Base-by-base conservation (phyloP, 164 flowering plant genomes). In the Dillenia suffruticosa region DNA sequence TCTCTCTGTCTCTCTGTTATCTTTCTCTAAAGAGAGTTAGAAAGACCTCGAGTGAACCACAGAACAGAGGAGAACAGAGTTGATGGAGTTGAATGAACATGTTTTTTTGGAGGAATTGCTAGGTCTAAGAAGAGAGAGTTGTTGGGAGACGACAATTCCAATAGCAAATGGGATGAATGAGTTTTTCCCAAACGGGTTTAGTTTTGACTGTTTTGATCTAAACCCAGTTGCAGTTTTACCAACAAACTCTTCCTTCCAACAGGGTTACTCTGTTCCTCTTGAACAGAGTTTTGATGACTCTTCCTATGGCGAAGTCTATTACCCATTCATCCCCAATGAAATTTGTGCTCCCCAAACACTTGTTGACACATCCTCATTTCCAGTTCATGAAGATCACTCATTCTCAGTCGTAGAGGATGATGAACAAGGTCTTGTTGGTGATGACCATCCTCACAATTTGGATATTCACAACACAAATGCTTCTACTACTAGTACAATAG, bases 51-150 rank as follows among this genome's bases (percentile, higher is more conserved):
- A 32, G 40, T 32, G 5, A 4, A 32, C 40, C 40, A 32, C 40
- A 32, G 5, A 4, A 32, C 40, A 32, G 40, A 32, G 40, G 40
- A 32, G 5, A 32, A 6, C 2, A 32, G 40, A 32, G 40, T 32
- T 32, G 10, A 84, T 84, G 89, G 89, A 80, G 77, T 24, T 73
- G 7, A 70, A 68, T 64, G 84, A 71, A 26, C 66, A 84, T 49
- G 78, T 61, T 12, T 76, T 79, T 72, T 58, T 81, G 7, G 83
- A 80, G 63, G 86, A 82, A 50, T 57, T 83, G 8, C 43, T 77
- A 43, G 74, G 76, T 54, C 65, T 76, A 43, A 72, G 81, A 63
- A 76, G 76, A 65, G 81, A 78, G 10, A 49, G 53, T 52, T 32
- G 40, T 32, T 84, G 77, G 79, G 82, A 78, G 26, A 64, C 72